Evolutionary conservation across 1,139 yeast species (phyloP), one percentile per base, ranked within the genome.

Genomic region (Candida pseudoviswanathii): DNA sequence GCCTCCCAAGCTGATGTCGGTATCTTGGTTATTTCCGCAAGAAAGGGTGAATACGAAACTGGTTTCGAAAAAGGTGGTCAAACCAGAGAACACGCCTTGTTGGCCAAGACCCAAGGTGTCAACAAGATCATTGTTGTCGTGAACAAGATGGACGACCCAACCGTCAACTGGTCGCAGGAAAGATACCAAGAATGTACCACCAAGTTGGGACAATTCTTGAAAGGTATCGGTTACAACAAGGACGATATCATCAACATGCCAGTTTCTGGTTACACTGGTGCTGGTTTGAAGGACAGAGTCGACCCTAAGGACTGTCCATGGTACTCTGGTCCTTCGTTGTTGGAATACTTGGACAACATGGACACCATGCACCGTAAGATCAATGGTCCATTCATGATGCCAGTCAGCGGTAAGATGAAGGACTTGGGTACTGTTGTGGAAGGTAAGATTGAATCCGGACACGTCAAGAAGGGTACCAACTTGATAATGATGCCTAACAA

Each of bases 1-100:
- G 99, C 99, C 9, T 91, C 99, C 40, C 99, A 94, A 77, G 99
- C 98, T 47, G 99, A 94, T 73, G 94, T 94, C 56, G 99, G 98
- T 72, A 85, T 94, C 60, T 82, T 94, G 67, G 98, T 94, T 51
- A 94, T 94, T 62, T 89, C 96, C 59, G 98, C 98, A 54, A 89
- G 99, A 81, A 91, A 91, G 76, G 99, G 99, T 74, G 99, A 94
- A 73, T 94, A 92, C 75, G 99, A 94, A 78, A 95, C 99, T 54
- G 99, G 99, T 57, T 94, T 94, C 69, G 98, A 95, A 78, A 89
- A 92, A 77, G 98, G 98, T 63, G 99, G 99, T 59, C 98, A 94
- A 77, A 92, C 99, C 55, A 86, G 98, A 77, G 99, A 94, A 79
- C 99, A 94, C 70, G 99, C 99, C 42, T 80, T 94, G 58, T 81